These are phyloP conservation scores for Annulohypoxylon truncatum DNA, from an alignment of 2,329 filamentous ascomycete species.

Conservation along the genomic window DNA sequence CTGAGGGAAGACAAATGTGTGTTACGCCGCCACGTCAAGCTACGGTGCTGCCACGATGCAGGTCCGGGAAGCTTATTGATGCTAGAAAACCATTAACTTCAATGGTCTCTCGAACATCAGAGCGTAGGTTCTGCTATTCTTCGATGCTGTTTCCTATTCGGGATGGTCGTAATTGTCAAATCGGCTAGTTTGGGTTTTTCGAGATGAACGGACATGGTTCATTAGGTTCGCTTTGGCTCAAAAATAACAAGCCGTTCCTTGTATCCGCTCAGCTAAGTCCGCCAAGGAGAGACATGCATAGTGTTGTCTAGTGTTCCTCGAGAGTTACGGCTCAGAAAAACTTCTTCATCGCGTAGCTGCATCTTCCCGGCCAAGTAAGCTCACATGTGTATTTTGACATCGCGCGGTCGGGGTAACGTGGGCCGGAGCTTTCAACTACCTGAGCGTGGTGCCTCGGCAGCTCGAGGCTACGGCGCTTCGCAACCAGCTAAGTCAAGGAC, in stretches of 20 bases:
- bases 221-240: neutral
- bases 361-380: slow-evolving; percentile 28
- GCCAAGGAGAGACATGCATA: slow-evolving; percentile 17
- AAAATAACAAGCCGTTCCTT: slow-evolving; percentile 16
- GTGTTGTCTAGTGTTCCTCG: slow-evolving; percentile 3
- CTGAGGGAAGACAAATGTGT: slow-evolving; percentile 17
- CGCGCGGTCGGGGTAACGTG: slow-evolving; percentile 3
- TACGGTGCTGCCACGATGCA: slow-evolving; percentile 30
- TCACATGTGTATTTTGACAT: slow-evolving; percentile 33
- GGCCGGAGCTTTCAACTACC: slow-evolving; percentile 16
- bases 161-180: slow-evolving; percentile 3
- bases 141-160: slow-evolving; percentile 20
- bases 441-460: slow-evolving; percentile 31
- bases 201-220: slow-evolving; percentile 2
- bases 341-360: slow-evolving; percentile 25
- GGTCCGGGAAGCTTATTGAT: slow-evolving; percentile 31
- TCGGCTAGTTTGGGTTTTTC: slow-evolving; percentile 8
- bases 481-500: slow-evolving; percentile 29
- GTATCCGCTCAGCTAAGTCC: slow-evolving; percentile 14
- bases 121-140: slow-evolving; percentile 1
- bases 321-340: slow-evolving; percentile 18
- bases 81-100: slow-evolving; percentile 11
- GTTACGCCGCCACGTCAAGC: slow-evolving; percentile 37
- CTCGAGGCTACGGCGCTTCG: slow-evolving; percentile 26
- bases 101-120: slow-evolving; percentile 7